Evolutionary conservation across 23 red algal genomes (phyloP).

Genomic region (Gracilaria domingensis): DNA sequence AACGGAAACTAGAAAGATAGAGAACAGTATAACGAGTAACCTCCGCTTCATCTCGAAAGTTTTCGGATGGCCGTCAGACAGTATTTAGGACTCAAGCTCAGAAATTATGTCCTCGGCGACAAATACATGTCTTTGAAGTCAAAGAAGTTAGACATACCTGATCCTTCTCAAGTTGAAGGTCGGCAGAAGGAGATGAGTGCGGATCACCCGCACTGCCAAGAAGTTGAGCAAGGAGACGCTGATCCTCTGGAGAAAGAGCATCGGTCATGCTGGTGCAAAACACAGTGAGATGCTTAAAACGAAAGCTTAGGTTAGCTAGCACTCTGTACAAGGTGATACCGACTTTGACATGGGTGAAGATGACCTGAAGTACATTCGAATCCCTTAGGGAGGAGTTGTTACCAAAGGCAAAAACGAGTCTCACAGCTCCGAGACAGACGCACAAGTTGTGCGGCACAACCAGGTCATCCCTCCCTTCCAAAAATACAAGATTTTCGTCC

Average conservation of each 20-base stretch:
- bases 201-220: slow-evolving; percentile 29
- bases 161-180: slow-evolving; percentile 41
- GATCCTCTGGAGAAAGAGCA: slow-evolving; percentile 28
- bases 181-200: slow-evolving; percentile 30
- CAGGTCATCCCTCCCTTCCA: too few relatives aligned
- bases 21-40: slow-evolving; percentile 13
- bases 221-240: slow-evolving; percentile 30
- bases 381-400: too few relatives aligned
- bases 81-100: not conserved
- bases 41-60: not conserved
- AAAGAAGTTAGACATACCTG: not conserved
- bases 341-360: too few relatives aligned
- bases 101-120: not conserved
- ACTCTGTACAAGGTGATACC: not conserved
- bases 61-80: not conserved
- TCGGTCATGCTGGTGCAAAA: not conserved
- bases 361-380: too few relatives aligned
- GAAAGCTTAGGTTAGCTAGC: not conserved
- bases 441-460: too few relatives aligned
- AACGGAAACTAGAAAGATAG: slow-evolving; percentile 34
- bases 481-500: too few relatives aligned
- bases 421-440: too few relatives aligned
- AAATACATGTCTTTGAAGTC: not conserved
- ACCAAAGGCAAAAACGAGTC: too few relatives aligned
- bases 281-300: not conserved